Evolutionary conservation across 805 yeast species (phyloP), one percentile per base, ranked within the genome.

Genomic region (Suhomyces tanzawaensis): DNA sequence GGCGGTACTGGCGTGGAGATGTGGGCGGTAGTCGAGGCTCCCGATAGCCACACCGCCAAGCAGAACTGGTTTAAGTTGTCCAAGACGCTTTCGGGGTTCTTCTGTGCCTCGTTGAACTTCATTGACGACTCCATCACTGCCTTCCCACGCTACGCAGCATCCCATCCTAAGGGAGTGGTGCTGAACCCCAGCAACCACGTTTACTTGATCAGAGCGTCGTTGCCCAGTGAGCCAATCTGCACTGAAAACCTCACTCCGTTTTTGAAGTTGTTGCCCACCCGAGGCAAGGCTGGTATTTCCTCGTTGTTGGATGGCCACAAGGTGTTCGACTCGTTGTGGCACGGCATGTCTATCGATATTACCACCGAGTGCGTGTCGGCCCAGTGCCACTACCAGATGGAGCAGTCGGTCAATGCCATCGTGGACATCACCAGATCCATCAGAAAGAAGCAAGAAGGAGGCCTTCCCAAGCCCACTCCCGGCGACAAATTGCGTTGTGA

Each of bases 1-100:
- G 99, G 99, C 21, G 98, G 98, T 3, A 84, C 91, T 3, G 99
- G 99, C 32, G 95, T 91, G 12, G 99, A 93, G 60, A 53, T 93
- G 7, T 89, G 95, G 89, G 90, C 97, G 0, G 71, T 79, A 27
- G 74, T 93, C 19, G 91, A 82, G 51, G 90, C 91, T 0, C 62
- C 56, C 1, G 49, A 68, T 17, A 64, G 75, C 32, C 69, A 64
- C 1, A 75, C 66, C 3, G 93, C 91, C 2, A 71, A 74, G 46
- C 48, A 58, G 5, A 68, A 76, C 30, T 93, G 99, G 99, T 70
- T 64, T 42, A 66, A 71, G 37, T 67, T 93, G 31, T 81, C 85
- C 5, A 83, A 86, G 50, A 75, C 84, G 1, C 66, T 93, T 34
- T 84, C 96, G 2, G 99, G 98, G 1, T 73, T 88, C 51, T 93